Base-by-base conservation (phyloP, 148 eudicot genomes). In the Chenopodium berlandieri region DNA sequence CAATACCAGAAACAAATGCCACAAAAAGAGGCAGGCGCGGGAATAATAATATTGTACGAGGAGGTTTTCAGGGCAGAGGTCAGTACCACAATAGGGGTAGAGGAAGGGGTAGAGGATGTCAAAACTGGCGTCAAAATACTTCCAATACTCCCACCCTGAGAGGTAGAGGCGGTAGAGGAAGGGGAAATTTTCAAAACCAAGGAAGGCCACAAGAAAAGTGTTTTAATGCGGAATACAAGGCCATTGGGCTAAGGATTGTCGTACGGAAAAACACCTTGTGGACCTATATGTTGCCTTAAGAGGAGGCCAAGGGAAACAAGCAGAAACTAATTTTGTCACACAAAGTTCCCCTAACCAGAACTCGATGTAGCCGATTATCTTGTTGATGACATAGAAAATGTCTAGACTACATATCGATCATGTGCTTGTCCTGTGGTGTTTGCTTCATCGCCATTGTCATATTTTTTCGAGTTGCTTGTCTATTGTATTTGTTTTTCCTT, bases 201-300 rank as follows among this genome's bases (percentile, higher is more conserved):
- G 7, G 7, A 52, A 75, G 27, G 8, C 2, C n/a, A 23, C 1
- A 31, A 34, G 23, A 1, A 1, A 1, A 75, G n/a, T 77, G 71
- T 22, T 63, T 77, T 7, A 77, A 27, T 77, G 71, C n/a, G 79
- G 79, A 11, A 34, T 63, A 40, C 19, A 8, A 12, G 25, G 78
- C 52, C 46, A 76, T 22, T 60, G 8, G 46, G 79, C 52, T 16
- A 60, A 60, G 2, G 56, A 63, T 0, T 64, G 27, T 23, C 56
- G n/a, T 23, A 64, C 71, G 1, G 9, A 69, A 2, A 63, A 63
- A 11, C 71, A 77, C 30, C 14, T 52, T 19, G 64, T 54, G 40
- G 7, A 37, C 40, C 40, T 37, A 37, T 37, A 37, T 37, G 40
- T 37, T 5, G 40, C 1, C 40, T 37, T 7, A 37, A 5, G 7